Evolutionary conservation across 306 rosid species (phyloP).

Genomic region (Cyclanthera cordifolia): DNA sequence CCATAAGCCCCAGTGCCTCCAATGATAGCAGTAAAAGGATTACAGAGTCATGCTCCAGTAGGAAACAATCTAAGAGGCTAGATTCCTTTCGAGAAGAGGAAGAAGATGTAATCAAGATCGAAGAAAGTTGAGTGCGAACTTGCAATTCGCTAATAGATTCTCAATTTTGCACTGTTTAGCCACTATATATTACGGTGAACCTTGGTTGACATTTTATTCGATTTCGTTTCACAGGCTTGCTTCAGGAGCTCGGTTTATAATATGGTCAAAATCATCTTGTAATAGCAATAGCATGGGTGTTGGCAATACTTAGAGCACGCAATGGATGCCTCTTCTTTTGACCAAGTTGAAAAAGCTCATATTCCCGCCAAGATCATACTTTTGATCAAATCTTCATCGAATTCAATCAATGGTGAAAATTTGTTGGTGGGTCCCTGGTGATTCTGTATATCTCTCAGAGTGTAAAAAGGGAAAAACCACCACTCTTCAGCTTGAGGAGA

Average conservation of each 20-base stretch:
- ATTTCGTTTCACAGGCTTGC: conserved; percentile 66
- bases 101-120: conserved; percentile 59
- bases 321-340: not conserved
- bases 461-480: conserved; percentile 8
- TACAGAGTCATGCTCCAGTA: conserved; percentile 30
- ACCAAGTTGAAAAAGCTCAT: conserved; percentile 4
- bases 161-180: not conserved
- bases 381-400: not conserved
- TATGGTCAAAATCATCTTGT: conserved; percentile 46
- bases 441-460: conserved; percentile 10
- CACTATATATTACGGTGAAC: not conserved
- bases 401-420: conserved; percentile 2
- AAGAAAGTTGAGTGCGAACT: conserved; percentile 77
- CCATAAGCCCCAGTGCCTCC: conserved; percentile 30
- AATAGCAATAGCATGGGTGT: conserved; percentile 15
- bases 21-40: conserved; percentile 42
- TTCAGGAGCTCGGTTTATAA: conserved; percentile 95
- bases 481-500: not conserved
- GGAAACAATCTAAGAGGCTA: conserved; percentile 34
- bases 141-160: conserved; percentile 14
- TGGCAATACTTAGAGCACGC: conserved; percentile 27
- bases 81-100: conserved; percentile 55
- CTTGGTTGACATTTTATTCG: conserved; percentile 26
- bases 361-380: not conserved
- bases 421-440: conserved; percentile 14